Conservation (phyloP, 1,139 yeast genomes). For the Hansenula sp. region DNA sequence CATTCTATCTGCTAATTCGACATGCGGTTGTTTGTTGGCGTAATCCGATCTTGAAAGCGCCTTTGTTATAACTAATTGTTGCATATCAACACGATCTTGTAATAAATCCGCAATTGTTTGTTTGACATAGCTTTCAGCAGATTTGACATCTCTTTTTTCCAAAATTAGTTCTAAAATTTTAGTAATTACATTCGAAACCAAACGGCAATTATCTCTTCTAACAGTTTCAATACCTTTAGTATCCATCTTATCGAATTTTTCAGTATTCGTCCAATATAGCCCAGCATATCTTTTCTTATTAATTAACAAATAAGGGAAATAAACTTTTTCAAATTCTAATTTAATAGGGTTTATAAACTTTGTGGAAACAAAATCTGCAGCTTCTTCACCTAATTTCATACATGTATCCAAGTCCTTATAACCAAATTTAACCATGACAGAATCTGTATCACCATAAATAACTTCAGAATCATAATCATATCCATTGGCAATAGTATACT, state of each 20-base stretch:
- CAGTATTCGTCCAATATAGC: conserved; percentile 88
- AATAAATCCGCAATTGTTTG: conserved; percentile 85
- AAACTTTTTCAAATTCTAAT: conserved; percentile 94
- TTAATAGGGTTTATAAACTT: conserved; percentile 83
- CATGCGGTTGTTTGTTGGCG: conserved; percentile 96
- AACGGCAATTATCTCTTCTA: conserved; percentile 92
- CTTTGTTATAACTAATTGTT: conserved; percentile 91
- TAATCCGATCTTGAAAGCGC: conserved; percentile 84
- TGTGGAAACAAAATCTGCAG: conserved; percentile 83
- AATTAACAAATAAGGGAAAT: conserved; percentile 88
- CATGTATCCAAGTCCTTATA: conserved; percentile 75
- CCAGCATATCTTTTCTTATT: conserved; percentile 98
- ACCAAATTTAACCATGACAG: conserved; percentile 98
- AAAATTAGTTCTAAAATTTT: conserved; percentile 82
- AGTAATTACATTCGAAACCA: conserved; percentile 92
- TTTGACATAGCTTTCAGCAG: conserved; percentile 82
- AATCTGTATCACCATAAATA: conserved; percentile 98
- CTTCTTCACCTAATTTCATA: conserved; percentile 91
- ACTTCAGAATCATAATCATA: conserved; percentile 81
- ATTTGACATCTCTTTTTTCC: conserved; percentile 85
- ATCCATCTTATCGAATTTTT: conserved; percentile 93
- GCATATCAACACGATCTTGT: conserved; percentile 88
- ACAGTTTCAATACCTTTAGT: conserved; percentile 98
- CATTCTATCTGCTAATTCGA: conserved; percentile 95
- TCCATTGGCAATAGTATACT: conserved; percentile 78